phyloP scores from a whole-genome alignment of 2,329 filamentous ascomycete species.

The Geosmithia morbida region DNA sequence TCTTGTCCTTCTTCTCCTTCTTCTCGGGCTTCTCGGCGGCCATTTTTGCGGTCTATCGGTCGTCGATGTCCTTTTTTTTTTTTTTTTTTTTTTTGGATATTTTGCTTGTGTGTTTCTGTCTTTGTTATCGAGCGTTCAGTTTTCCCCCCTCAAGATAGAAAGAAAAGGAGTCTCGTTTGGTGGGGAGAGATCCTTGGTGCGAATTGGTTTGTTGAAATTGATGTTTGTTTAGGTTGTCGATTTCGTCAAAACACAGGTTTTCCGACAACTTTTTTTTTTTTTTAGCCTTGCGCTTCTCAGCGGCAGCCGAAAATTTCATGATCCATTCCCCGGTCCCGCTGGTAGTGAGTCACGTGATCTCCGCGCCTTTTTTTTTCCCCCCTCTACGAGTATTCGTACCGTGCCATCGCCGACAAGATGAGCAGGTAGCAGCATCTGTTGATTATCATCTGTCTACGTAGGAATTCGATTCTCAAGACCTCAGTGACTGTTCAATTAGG shows the following conservation, averaged over 20 bases:
- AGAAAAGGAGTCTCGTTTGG: not conserved
- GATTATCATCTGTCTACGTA: no score
- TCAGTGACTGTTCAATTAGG: no score
- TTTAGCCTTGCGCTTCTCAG: not conserved
- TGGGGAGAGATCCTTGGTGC: no score
- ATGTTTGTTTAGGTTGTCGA: not conserved
- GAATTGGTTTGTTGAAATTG: not conserved
- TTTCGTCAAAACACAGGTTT: not conserved
- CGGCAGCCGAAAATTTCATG: not conserved
- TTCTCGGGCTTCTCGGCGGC: constrained; percentile 32
- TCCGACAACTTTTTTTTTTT: not conserved
- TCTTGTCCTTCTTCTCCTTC: constrained; percentile 46
- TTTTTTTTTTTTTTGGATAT: no score
- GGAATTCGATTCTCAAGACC: no score
- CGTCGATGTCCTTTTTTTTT: no score
- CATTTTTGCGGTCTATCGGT: constrained; percentile 21
- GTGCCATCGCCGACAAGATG: no score
- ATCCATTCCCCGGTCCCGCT: not conserved
- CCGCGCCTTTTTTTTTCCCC: not conserved
- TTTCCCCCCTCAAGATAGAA: no score
- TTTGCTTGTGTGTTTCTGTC: not conserved
- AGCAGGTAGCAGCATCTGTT: no score
- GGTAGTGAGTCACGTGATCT: not conserved
- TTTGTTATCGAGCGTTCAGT: not conserved
- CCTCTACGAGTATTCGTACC: not conserved